Percentiles rank a stretch among this genome's conserved stretches.
Evolutionary conservation across 306 rosid genomes (phyloP).

Genomic region (Citrullus mucosospermus): DNA sequence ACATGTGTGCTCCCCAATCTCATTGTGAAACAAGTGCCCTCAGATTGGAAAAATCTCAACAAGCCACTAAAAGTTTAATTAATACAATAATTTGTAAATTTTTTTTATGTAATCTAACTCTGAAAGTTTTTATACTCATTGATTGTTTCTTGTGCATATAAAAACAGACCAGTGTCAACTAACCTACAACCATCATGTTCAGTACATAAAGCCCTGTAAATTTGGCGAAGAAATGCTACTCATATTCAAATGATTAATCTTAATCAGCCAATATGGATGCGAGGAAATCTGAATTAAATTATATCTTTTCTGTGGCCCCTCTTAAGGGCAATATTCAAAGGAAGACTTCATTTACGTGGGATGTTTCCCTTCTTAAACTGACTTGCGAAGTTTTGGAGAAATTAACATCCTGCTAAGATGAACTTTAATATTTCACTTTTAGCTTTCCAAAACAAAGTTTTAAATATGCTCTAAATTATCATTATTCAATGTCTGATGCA

Average conservation of each 20-base stretch:
- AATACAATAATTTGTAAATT: not conserved
- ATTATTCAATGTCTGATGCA: conserved; percentile 17
- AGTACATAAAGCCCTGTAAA: not conserved
- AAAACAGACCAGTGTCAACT: not conserved
- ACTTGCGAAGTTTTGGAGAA: not conserved
- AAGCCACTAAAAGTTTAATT: not conserved
- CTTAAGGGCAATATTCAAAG: not conserved
- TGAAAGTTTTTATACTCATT: not conserved
- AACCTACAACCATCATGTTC: not conserved
- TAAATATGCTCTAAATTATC: not conserved
- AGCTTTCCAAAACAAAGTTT: not conserved
- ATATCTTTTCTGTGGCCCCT: not conserved
- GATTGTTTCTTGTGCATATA: not conserved
- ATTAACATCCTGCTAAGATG: not conserved
- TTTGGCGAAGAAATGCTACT: not conserved
- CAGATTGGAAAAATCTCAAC: not conserved
- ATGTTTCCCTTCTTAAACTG: not conserved
- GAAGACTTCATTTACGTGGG: not conserved
- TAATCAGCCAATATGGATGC: not conserved
- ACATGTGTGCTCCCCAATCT: not conserved
- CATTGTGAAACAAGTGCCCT: not conserved
- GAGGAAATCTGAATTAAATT: not conserved
- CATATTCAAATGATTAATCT: not conserved
- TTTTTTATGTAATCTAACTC: not conserved
- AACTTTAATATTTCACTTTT: not conserved